These are phyloP conservation scores for Mycena olivaceomarginata DNA, from an alignment of 768 basidiomycete species.

Conservation along the genomic window DNA sequence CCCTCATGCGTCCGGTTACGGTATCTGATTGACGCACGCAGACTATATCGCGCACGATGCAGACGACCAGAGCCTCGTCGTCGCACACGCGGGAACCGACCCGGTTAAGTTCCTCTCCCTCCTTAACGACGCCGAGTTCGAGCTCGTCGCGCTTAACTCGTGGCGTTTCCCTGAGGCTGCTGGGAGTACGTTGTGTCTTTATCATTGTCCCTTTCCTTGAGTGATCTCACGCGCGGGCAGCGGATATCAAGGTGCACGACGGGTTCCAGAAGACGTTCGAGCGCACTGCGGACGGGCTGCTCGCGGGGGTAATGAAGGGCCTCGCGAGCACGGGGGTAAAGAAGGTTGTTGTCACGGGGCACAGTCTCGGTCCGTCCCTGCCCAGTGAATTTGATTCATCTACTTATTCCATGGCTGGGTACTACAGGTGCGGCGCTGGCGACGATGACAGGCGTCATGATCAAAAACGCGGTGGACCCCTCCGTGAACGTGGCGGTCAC, in stretches of 20 bases:
- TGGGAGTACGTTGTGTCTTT: constrained; percentile 44
- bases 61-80: constrained; percentile 57
- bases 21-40: constrained; percentile 34
- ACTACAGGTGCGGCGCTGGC: constrained; percentile 65
- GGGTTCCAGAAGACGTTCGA: constrained; percentile 64
- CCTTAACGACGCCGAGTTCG: constrained; percentile 59
- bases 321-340: constrained; percentile 53
- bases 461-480: constrained; percentile 59
- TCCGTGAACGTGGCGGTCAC: constrained; percentile 56
- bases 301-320: constrained; percentile 54
- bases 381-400: constrained; percentile 4
- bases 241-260: constrained; percentile 58
- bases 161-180: constrained; percentile 54
- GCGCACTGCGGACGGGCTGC: constrained; percentile 58
- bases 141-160: constrained; percentile 52
- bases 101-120: constrained; percentile 53
- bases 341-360: constrained; percentile 63
- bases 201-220: not conserved
- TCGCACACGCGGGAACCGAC: constrained; percentile 42
- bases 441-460: constrained; percentile 64
- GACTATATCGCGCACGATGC: constrained; percentile 62
- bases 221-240: constrained; percentile 44
- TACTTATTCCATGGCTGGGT: not conserved
- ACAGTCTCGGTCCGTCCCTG: constrained; percentile 57
- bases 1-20: constrained; percentile 13